Base-by-base conservation (phyloP, 495 filamentous ascomycete genomes). In the Xylaria longipes region DNA sequence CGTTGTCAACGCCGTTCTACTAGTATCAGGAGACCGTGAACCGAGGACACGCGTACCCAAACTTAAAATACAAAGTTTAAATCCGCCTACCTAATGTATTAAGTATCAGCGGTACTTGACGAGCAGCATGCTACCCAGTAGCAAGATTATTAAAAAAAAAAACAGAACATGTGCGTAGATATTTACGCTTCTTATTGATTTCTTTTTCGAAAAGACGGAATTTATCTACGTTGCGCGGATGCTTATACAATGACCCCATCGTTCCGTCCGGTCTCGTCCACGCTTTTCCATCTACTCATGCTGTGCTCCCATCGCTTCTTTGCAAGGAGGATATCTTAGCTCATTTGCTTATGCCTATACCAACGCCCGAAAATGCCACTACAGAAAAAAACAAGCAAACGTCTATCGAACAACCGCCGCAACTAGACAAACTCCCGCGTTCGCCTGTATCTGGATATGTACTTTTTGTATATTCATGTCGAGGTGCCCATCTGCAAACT, bases 401-500 rank as follows among this genome's bases (percentile, higher is more conserved):
- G 14, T 57, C 50, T 43, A 41, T 29, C 14, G 45, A 48, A 39
- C 39, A 48, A 50, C 27, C 29, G 11, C n/a, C 27, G 15, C 27
- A 20, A 65, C 39, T 17, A 6, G 39, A 33, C 63, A 22, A 35
- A 33, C 22, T 50, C 37, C 60, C 1, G 12, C 35, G 60, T 29
- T 25, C 22, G 17, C 22, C 9, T n/a, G 17, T 46, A 17, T 17
- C 39, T 2, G 14, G 39, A 37, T 67, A 37, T 67, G 27, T 60
- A 60, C 66, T 6, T 54, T 22, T 68, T 68, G 22, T n/a, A 31
- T 41, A 43, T 8, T 29, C 9, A 7, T 22, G 5, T 57, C 11
- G 69, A 56, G 17, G 69, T 78, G 48, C 78, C 82, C 75, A 79
- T 84, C 80, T 87, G 81, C 61, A 86, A 74, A 25, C 85, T 89